phyloP scores from a whole-genome alignment of 1,139 yeast genomes.

The Diutina sp. region DNA sequence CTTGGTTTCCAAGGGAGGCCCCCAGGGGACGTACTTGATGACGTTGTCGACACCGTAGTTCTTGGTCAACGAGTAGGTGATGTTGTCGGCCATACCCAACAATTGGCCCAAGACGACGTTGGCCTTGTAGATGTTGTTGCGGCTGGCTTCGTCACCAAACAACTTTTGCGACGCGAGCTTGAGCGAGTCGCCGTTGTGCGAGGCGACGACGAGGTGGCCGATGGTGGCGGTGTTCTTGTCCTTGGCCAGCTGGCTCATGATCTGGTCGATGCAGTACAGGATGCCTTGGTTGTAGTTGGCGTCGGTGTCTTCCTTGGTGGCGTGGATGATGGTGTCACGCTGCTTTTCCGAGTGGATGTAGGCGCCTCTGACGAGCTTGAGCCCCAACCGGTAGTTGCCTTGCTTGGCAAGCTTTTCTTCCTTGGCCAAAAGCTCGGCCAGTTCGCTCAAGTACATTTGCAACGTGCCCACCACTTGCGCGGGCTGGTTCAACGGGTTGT shows the following conservation, averaged over 20 bases:
- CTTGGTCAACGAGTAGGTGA: conserved; percentile 61
- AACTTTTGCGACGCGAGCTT: conserved; percentile 48
- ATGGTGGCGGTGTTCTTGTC: conserved; percentile 38
- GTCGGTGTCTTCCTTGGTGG: conserved; percentile 70
- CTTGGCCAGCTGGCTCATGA: conserved; percentile 22
- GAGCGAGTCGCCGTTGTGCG: conserved; percentile 80
- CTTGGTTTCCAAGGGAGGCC: conserved; percentile 89
- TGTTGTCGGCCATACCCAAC: conserved; percentile 91
- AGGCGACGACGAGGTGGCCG: conserved; percentile 85
- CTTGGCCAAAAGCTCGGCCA: conserved; percentile 43
- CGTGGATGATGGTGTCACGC: conserved; percentile 54
- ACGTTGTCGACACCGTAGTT: conserved; percentile 59
- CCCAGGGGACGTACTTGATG: conserved; percentile 96
- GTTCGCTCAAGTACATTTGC: conserved; percentile 79
- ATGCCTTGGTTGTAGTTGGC: conserved; percentile 63
- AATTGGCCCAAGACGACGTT: conserved; percentile 83
- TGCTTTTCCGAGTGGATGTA: conserved; percentile 83
- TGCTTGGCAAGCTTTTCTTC: conserved; percentile 58
- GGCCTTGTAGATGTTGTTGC: conserved; percentile 27
- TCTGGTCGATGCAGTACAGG: conserved; percentile 46
- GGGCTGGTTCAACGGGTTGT: conserved; percentile 47
- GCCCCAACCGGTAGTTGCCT: conserved; percentile 62
- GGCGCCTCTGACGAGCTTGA: conserved; percentile 96
- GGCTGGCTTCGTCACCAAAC: conserved; percentile 9
- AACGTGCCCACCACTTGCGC: conserved; percentile 79